Evolutionary conservation across 768 basidiomycete genomes (phyloP), one percentile per base, ranked within the genome.

Genomic region (Xanthoconium purpureum): DNA sequence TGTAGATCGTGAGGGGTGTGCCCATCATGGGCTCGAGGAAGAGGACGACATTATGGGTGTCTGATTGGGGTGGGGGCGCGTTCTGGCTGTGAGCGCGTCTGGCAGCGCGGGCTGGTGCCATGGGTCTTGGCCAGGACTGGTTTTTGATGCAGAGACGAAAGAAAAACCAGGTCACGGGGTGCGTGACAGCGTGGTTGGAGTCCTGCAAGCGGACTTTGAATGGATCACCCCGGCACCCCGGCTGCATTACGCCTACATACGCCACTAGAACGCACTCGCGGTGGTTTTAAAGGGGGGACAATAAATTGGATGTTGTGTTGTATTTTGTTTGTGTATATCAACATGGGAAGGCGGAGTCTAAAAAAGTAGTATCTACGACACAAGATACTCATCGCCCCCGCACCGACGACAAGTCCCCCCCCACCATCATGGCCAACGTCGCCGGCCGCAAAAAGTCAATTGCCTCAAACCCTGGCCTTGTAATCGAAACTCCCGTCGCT

Each of bases 1-100:
- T 78, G 73, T 88, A 94, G 58, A 92, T 78, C 24, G 80, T 73
- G 50, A 93, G 79, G 3, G 89, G 84, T 1, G 78, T 83, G 63
- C 91, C 91, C 71, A 90, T 81, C 82, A 89, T 86, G 63, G 88
- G 88, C 68, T 94, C 91, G 48, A 91, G 75, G 67, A 94, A 94
- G 53, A 93, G 78, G n/a, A 47, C 43, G 42, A 66, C 67, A 60
- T 76, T 75, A 59, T 74, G 66, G 58, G 73, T 70, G 63, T 71
- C 75, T 44, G 73, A 67, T 28, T 70, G 0, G 0, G 63, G 56
- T 56, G 59, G 70, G 55, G 58, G 67, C 28, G 64, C 63, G 51
- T 70, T 52, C 66, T 58, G 69, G 57, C 50, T 59, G 57, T 79
- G 78, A 69, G 72, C 68, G 71, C 80, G 83, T 69, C 80, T 75